Evolutionary conservation across 2,329 filamentous ascomycete species (phyloP).

Genomic region (Colletotrichum cuscutae): DNA sequence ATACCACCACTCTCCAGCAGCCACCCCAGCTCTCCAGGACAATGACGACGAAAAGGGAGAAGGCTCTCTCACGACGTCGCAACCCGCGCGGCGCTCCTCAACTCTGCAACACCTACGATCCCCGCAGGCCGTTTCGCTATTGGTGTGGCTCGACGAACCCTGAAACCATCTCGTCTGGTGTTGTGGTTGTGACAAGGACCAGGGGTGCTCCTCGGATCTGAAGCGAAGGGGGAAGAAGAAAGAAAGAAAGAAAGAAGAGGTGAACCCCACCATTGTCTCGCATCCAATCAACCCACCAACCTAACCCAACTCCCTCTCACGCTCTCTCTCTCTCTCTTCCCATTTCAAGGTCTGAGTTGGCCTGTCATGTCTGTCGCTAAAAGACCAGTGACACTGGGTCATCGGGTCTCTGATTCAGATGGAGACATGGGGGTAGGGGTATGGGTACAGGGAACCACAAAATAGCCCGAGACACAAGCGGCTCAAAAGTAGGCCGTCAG

Average conservation of each 20-base stretch:
- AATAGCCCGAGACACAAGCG: slow-evolving; percentile 8
- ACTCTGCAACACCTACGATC: slow-evolving; percentile 16
- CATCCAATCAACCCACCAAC: neutral
- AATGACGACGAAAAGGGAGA: neutral
- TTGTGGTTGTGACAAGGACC: neutral
- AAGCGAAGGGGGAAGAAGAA: neutral
- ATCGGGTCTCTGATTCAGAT: slow-evolving; percentile 15
- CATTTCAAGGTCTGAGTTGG: neutral
- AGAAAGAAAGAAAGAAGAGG: neutral
- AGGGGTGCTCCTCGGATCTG: slow-evolving; percentile 23
- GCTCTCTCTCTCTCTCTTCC: neutral
- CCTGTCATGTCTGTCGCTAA: neutral
- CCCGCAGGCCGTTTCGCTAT: neutral
- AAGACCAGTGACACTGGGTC: neutral
- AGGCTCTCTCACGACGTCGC: slow-evolving; percentile 9
- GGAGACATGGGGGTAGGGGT: neutral
- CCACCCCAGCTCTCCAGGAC: neutral
- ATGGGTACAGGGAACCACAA: neutral
- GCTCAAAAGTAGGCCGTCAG: slow-evolving; percentile 22
- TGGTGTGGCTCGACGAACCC: slow-evolving; percentile 5
- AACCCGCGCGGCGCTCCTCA: slow-evolving; percentile 9
- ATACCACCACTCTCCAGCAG: neutral
- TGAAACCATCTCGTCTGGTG: slow-evolving; percentile 12
- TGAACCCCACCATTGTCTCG: slow-evolving; percentile 18
- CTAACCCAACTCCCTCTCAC: too few species aligned